These are phyloP conservation scores for Aspergillus hancockii DNA, from an alignment of 495 filamentous ascomycete species.

Conservation along the genomic window DNA sequence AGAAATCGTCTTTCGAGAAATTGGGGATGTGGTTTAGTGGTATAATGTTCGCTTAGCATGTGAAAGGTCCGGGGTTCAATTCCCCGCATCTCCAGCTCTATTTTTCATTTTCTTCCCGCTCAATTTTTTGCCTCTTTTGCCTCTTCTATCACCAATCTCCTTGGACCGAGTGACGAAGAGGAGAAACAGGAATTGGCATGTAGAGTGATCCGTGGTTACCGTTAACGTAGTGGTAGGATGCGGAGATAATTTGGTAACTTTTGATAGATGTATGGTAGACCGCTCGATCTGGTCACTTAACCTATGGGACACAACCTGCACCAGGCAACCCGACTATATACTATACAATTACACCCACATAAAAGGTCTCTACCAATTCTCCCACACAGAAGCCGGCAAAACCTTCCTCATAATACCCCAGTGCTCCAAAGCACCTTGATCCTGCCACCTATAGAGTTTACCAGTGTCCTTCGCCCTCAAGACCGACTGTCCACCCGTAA, in stretches of 20 bases:
- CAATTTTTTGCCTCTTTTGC: background rate
- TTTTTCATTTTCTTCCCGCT: background rate
- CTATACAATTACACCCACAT: background rate
- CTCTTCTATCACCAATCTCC: background rate
- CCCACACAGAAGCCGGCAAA: slow-evolving; percentile 77
- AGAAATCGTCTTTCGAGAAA: background rate
- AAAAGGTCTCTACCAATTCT: slow-evolving; percentile 68
- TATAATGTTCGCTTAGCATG: slow-evolving; percentile 6
- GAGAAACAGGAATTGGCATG: no score
- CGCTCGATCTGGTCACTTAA: background rate
- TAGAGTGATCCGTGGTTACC: no score
- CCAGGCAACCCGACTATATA: slow-evolving; percentile 1
- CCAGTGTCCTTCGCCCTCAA: slow-evolving; percentile 45
- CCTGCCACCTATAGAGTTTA: slow-evolving; percentile 67
- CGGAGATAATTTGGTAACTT: no score
- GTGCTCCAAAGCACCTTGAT: slow-evolving; percentile 74
- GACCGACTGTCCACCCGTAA: slow-evolving; percentile 30
- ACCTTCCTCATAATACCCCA: slow-evolving; percentile 91
- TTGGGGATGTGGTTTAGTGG: slow-evolving; percentile 7
- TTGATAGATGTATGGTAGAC: no score
- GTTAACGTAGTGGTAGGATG: no score
- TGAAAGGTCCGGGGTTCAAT: slow-evolving; percentile 7
- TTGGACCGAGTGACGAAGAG: background rate
- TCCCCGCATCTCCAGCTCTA: slow-evolving; percentile 6
- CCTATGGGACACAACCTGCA: background rate